A percentile compares a stretch with the other conserved stretches of the same genome.
phyloP scores from a whole-genome alignment of 2,329 filamentous ascomycete genomes.

The Botrytis medusae region DNA sequence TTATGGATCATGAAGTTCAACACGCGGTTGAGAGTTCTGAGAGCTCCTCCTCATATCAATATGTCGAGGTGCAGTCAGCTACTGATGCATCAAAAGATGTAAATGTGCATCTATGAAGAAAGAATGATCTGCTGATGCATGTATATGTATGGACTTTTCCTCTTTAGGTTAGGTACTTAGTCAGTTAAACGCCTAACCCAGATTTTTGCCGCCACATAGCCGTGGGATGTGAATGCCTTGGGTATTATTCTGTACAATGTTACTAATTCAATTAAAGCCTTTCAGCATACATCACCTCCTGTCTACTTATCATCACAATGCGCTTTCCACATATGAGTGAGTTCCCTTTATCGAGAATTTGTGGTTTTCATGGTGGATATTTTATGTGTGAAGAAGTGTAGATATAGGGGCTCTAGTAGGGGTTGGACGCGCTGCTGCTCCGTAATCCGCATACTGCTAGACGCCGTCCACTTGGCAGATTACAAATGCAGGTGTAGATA shows the following conservation, averaged over 20 bases:
- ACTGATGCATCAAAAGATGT: background rate
- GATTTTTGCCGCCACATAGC: background rate
- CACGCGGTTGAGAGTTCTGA: background rate
- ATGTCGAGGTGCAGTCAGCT: background rate
- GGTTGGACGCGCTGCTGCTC: background rate
- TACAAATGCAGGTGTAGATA: background rate
- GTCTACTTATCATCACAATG: background rate
- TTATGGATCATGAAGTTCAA: background rate
- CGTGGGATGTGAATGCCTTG: background rate
- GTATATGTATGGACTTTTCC: background rate
- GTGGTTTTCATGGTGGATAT: background rate
- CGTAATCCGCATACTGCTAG: background rate
- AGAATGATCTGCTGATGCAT: background rate
- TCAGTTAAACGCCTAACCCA: background rate
- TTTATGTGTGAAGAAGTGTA: background rate
- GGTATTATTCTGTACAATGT: background rate
- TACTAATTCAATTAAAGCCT: background rate
- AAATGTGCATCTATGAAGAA: background rate
- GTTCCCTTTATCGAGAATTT: background rate
- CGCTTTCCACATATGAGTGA: background rate
- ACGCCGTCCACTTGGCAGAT: background rate
- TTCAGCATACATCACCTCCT: background rate
- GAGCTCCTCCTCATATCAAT: background rate
- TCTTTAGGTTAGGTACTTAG: background rate
- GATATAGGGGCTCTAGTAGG: background rate